A percentile compares a stretch with the other conserved stretches of the same genome.
Evolutionary conservation across 805 yeast genomes (phyloP).

Genomic region (Ogataea pini): DNA sequence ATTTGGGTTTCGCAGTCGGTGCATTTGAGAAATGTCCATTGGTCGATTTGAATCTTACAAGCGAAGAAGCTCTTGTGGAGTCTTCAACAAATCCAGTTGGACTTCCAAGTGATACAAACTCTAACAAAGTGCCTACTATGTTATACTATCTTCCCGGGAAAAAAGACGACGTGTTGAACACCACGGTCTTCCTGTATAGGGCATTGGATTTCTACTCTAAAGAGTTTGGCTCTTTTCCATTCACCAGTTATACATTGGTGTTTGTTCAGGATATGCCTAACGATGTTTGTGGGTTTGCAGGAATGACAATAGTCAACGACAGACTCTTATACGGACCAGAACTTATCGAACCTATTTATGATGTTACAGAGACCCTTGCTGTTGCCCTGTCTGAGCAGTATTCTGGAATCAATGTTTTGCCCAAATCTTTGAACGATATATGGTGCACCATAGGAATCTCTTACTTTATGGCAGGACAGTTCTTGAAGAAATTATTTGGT

Average conservation of each 20-base stretch:
- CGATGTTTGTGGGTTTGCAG: constrained; percentile 67
- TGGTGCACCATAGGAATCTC: constrained; percentile 92
- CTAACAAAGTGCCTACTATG: constrained; percentile 51
- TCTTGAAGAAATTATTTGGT: constrained; percentile 74
- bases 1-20: constrained; percentile 93
- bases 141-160: constrained; percentile 66
- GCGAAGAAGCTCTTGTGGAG: constrained; percentile 30
- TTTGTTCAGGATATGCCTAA: constrained; percentile 62
- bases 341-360: constrained; percentile 74
- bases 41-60: constrained; percentile 41
- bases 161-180: constrained; percentile 58
- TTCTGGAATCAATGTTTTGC: constrained; percentile 90
- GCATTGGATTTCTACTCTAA: constrained; percentile 82
- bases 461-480: constrained; percentile 76
- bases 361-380: constrained; percentile 66
- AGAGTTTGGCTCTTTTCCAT: constrained; percentile 93
- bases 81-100: constrained; percentile 28
- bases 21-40: constrained; percentile 70
- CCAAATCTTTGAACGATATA: constrained; percentile 71
- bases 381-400: constrained; percentile 83
- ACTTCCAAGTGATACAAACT: constrained; percentile 20
- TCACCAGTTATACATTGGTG: constrained; percentile 73
- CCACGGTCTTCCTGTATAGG: constrained; percentile 72
- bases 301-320: constrained; percentile 63
- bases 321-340: constrained; percentile 69